These are phyloP conservation scores for Oryza punctata DNA, from an alignment of 176 grass and related monocot genomes.

Conservation along the genomic window DNA sequence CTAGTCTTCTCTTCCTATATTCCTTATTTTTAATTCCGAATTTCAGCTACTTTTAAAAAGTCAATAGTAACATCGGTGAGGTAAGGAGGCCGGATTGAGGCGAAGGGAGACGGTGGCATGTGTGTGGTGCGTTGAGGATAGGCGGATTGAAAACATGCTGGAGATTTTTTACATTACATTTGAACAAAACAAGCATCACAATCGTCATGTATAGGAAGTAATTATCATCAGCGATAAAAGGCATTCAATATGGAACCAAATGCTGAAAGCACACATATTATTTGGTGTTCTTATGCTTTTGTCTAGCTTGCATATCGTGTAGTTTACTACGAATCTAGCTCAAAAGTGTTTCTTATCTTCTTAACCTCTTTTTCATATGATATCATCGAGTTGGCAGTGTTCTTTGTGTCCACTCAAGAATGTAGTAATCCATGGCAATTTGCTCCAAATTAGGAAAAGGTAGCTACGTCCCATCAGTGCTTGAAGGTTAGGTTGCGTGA, in stretches of 20 bases:
- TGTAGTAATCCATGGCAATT: constrained; percentile 3
- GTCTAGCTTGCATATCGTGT: background rate
- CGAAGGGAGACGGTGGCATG: too few relatives aligned
- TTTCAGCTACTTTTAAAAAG: too few relatives aligned
- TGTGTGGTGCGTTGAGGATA: too few relatives aligned
- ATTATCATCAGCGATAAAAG: background rate
- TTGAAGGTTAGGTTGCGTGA: background rate
- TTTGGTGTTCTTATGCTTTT: background rate
- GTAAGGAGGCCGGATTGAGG: too few relatives aligned
- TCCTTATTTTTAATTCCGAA: too few relatives aligned
- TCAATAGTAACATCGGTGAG: too few relatives aligned
- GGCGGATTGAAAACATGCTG: too few relatives aligned
- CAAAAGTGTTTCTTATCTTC: background rate
- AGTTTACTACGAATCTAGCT: background rate
- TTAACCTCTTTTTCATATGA: background rate
- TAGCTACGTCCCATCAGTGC: background rate
- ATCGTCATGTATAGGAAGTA: background rate
- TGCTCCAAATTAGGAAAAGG: background rate
- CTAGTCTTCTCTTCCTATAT: too few relatives aligned
- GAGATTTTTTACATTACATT: background rate
- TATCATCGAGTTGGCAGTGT: background rate
- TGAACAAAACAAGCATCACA: background rate
- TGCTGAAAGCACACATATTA: background rate
- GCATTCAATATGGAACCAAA: background rate
- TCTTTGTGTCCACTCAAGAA: background rate